Percentiles rank a stretch among this genome's conserved stretches.
Evolutionary conservation across 2,329 filamentous ascomycete genomes (phyloP).

Genomic region (Berkeleyomyces rouxiae): DNA sequence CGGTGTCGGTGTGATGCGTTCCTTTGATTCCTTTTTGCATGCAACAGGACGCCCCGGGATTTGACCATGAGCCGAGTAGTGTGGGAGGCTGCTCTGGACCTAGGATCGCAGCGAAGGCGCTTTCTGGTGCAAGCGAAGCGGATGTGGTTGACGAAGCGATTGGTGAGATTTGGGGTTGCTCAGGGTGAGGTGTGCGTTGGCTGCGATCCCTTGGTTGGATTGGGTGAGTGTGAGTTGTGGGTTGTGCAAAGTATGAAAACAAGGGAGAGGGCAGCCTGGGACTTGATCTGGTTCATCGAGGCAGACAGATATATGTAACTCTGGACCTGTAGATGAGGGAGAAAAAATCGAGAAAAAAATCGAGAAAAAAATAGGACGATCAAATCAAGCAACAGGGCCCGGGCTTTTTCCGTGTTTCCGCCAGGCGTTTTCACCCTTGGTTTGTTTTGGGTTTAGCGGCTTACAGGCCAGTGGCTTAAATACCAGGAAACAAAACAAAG

Average conservation of each 20-base stretch:
- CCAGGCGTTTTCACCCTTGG: not conserved
- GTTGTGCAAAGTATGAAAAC: not conserved
- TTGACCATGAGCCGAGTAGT: not conserved
- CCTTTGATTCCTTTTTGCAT: not conserved
- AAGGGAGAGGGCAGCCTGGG: too few relatives aligned
- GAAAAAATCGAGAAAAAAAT: not conserved
- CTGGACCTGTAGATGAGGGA: not conserved
- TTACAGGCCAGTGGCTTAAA: not conserved
- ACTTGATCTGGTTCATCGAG: too few relatives aligned
- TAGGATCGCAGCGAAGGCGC: not conserved
- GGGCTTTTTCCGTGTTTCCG: not conserved
- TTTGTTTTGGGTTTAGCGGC: slow-evolving; percentile 1
- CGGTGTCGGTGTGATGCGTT: not conserved
- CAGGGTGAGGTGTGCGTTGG: not conserved
- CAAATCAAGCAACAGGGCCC: not conserved
- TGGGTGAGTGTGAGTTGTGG: not conserved
- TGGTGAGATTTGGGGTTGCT: not conserved
- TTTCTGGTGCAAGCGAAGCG: not conserved
- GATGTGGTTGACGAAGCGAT: not conserved
- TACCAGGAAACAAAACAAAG: not conserved
- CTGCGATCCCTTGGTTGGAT: not conserved
- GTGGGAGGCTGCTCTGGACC: not conserved
- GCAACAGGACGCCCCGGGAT: not conserved
- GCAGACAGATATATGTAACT: too few relatives aligned
- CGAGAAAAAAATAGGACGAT: not conserved